Evolutionary conservation across 2,329 filamentous ascomycete genomes (phyloP), one percentile per base, ranked within the genome.

Genomic region (Coniochaeta ligniaria): DNA sequence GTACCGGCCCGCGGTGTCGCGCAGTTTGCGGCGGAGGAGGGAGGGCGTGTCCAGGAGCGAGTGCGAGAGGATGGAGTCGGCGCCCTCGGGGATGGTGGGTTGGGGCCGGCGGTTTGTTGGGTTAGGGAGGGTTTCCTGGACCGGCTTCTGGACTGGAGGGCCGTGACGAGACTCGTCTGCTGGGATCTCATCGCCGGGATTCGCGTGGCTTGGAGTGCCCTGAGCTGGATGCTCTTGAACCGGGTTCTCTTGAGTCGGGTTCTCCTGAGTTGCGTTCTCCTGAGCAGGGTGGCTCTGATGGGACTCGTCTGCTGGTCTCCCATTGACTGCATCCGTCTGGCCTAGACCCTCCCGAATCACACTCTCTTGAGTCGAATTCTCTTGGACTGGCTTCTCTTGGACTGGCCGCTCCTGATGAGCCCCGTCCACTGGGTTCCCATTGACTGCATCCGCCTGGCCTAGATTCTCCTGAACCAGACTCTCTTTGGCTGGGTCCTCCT

Each of bases 1-100:
- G 71, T 93, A 94, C 9, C 74, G 81, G 9, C 79, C 82, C 0
- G 79, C 76, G 70, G 92, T 95, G 70, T 96, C 92, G 65, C 80
- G 81, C 62, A 96, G 73, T 63, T 83, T 88, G 62, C 82, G 82
- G 38, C 86, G 77, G 33, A 93, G 72, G 9, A 81, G 67, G 20
- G 71, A 74, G 11, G 86, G 83, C 24, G 80, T 75, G 62, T 88
- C 84, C 5, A 57, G 54, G 31, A n/a, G 47, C 6, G 47, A 52
- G 47, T 52, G 47, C 24, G 47, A 52, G 22, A 52, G 47, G 16
- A 52, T 31, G 47, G 26, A 26, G 22, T 4, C 47, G 8, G 47
- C 47, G 22, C 47, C 47, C 2, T 22, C 22, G 11, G 47, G 47
- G 14, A 52, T 28, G 14, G 2, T 22, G 22, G 47, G 47, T 17